A percentile compares a stretch with the other conserved stretches of the same genome.
Conservation (phyloP, 225 moss, liverwort and hornwort genomes). For the Lunularia cruciata region DNA sequence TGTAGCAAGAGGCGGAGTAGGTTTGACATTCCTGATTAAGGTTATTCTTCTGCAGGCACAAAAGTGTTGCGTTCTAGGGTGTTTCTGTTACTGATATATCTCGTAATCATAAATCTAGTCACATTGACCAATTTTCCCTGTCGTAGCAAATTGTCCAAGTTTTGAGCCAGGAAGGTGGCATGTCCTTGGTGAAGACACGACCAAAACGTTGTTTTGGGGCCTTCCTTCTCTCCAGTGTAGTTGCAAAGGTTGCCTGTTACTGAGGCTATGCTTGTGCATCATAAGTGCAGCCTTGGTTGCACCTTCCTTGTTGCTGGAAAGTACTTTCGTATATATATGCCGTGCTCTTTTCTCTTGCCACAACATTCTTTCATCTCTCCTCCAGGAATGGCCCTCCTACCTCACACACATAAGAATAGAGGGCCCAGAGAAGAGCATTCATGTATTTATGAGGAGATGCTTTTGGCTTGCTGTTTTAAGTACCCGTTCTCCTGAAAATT, state of each 20-base stretch:
- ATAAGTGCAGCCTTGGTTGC: neutral
- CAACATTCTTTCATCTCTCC: neutral
- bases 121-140: conserved; percentile 13
- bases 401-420: neutral
- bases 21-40: conserved; percentile 10
- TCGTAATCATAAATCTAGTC: conserved; percentile 22
- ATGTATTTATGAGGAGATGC: neutral
- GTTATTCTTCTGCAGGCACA: neutral
- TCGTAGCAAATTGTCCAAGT: neutral
- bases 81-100: conserved; percentile 19
- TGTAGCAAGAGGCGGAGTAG: conserved; percentile 17
- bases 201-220: neutral
- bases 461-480: too few species aligned
- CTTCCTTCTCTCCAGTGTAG: neutral
- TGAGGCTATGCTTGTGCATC: neutral
- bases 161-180: neutral
- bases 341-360: neutral
- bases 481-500: too few species aligned
- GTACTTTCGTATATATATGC: neutral
- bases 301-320: neutral
- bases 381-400: neutral
- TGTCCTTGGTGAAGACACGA: neutral
- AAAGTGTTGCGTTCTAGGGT: conserved; percentile 4
- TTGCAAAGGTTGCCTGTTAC: neutral
- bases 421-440: neutral